phyloP scores from a whole-genome alignment of 2,329 filamentous ascomycete genomes.

The Fusarium circinatum region DNA sequence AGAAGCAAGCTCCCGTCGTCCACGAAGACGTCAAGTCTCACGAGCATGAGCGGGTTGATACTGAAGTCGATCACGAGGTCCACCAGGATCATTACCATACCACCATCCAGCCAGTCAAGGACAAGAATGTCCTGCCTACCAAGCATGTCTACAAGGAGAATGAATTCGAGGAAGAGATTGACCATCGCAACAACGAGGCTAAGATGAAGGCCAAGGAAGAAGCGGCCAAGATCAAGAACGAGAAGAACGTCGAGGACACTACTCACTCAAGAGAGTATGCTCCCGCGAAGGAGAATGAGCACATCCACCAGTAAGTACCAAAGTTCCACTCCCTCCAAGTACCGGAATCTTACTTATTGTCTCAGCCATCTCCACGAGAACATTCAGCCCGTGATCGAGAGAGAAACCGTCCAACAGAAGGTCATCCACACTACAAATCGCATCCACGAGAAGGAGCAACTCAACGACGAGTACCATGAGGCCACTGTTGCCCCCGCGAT shows the following conservation, averaged over 20 bases:
- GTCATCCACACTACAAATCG: slow-evolving; percentile 23
- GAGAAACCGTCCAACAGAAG: slow-evolving; percentile 29
- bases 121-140: slow-evolving; percentile 22
- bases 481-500: slow-evolving; percentile 14
- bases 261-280: slow-evolving; percentile 17
- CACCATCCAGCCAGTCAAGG: slow-evolving; percentile 26
- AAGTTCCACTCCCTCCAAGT: fast-evolving
- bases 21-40: slow-evolving; percentile 32
- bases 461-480: slow-evolving; percentile 23
- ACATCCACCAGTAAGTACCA: slow-evolving; percentile 18
- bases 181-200: slow-evolving; percentile 17
- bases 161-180: slow-evolving; percentile 18
- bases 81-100: slow-evolving; percentile 29
- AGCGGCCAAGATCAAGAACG: slow-evolving; percentile 14
- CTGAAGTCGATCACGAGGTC: slow-evolving; percentile 20
- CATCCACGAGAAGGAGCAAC: slow-evolving; percentile 20
- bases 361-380: slow-evolving; percentile 22
- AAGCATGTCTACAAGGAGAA: slow-evolving; percentile 31
- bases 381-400: slow-evolving; percentile 30
- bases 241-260: slow-evolving; percentile 20
- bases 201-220: slow-evolving; percentile 23
- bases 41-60: slow-evolving; percentile 25
- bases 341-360: background rate
- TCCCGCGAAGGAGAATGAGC: slow-evolving; percentile 17
- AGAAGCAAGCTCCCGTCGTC: slow-evolving; percentile 15